Evolutionary conservation across 306 rosid species (phyloP).

Genomic region (Vigna hirtella): DNA sequence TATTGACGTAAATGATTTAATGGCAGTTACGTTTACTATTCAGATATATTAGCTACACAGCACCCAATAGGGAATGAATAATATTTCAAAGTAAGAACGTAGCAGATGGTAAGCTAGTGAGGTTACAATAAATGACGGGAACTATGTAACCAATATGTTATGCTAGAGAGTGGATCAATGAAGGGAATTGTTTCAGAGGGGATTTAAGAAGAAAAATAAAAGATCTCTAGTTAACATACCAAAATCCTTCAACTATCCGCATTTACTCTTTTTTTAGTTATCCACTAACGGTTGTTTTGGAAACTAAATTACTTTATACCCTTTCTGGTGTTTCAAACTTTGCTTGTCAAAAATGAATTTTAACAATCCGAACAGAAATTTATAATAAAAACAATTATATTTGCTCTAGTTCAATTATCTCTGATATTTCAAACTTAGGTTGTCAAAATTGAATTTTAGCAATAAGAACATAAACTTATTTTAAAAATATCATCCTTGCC

Average conservation of each 20-base stretch:
- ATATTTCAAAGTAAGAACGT: not conserved
- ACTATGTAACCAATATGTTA: not conserved
- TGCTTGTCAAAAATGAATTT: too few relatives aligned
- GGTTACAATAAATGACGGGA: constrained; percentile 14
- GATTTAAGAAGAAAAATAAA: not conserved
- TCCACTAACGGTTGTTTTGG: not conserved
- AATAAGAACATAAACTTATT: too few relatives aligned
- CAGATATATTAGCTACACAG: constrained; percentile 16
- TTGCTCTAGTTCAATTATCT: too few relatives aligned
- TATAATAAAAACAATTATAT: too few relatives aligned
- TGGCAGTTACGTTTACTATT: not conserved
- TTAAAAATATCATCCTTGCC: too few relatives aligned
- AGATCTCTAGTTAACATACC: not conserved
- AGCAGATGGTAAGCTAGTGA: not conserved
- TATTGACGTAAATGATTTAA: not conserved
- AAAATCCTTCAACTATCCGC: constrained; percentile 9
- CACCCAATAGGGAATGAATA: not conserved
- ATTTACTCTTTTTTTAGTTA: not conserved
- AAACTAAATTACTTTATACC: too few relatives aligned
- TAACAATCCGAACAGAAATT: too few relatives aligned
- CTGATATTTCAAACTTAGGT: too few relatives aligned
- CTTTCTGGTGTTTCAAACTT: too few relatives aligned
- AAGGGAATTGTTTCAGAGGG: not conserved
- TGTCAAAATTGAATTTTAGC: too few relatives aligned
- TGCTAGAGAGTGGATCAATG: not conserved